A percentile compares a stretch with the other conserved stretches of the same genome.
Conservation (phyloP, 192 early-diverging fungal species). For the Chytriomyces hyalinus region DNA sequence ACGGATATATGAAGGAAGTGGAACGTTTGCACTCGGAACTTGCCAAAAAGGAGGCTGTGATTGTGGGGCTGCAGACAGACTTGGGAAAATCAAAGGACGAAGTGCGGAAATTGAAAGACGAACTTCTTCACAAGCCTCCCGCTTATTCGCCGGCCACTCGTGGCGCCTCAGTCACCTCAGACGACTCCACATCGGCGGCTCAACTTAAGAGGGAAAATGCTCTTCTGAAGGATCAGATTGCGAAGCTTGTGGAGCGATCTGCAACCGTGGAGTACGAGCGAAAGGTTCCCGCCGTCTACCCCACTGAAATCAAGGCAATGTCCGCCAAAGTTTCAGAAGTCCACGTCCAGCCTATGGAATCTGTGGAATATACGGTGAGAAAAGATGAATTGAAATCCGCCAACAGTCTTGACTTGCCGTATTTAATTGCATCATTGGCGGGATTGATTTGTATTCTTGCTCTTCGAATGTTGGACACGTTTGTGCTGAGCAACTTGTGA, state of each 20-base stretch:
- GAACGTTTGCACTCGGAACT: constrained; percentile 63
- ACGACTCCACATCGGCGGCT: constrained; percentile 64
- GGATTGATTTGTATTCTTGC: constrained; percentile 30
- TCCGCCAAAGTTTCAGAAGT: not conserved
- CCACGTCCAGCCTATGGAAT: not conserved
- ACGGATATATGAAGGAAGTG: constrained; percentile 61
- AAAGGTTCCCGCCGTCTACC: not conserved
- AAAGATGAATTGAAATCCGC: constrained; percentile 24
- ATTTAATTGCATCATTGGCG: constrained; percentile 36
- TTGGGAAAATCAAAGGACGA: constrained; percentile 67
- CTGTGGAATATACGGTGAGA: constrained; percentile 35
- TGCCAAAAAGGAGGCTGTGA: constrained; percentile 66
- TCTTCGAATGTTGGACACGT: constrained; percentile 22
- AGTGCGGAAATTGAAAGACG: constrained; percentile 63
- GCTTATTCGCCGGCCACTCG: not conserved
- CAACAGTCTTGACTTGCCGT: constrained; percentile 25
- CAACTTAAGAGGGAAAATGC: constrained; percentile 73
- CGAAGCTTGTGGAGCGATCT: constrained; percentile 51
- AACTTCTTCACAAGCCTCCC: constrained; percentile 43
- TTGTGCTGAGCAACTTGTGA: constrained; percentile 31
- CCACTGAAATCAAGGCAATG: constrained; percentile 1
- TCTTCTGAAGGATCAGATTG: constrained; percentile 71
- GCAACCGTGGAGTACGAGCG: not conserved
- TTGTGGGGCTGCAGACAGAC: constrained; percentile 62
- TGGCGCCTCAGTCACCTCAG: constrained; percentile 59